A percentile compares a stretch with the other conserved stretches of the same genome.
Evolutionary conservation across 345 rosid species (phyloP).

Genomic region (Moringa oleifera): DNA sequence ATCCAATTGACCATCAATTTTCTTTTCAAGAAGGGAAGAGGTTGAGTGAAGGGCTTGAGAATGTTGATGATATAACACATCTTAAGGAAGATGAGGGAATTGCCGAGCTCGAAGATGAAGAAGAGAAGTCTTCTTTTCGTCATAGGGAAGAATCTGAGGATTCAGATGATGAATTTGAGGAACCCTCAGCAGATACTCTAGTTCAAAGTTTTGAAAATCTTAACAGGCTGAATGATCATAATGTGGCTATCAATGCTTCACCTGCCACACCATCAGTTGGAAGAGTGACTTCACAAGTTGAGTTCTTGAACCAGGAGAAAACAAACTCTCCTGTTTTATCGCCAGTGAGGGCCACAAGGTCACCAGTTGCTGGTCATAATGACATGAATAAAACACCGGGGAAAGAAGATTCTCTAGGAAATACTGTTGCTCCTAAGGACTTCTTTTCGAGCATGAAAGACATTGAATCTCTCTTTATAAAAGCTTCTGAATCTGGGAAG

Average conservation of each 20-base stretch:
- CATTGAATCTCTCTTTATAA: conserved; percentile 65
- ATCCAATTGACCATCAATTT: conserved; percentile 55
- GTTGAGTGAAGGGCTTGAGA: conserved; percentile 27
- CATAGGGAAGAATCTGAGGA: conserved; percentile 53
- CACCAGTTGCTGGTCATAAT: conserved; percentile 24
- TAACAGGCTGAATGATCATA: conserved; percentile 49
- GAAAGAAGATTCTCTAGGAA: conserved; percentile 43
- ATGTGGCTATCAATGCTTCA: conserved; percentile 28
- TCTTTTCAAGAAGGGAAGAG: conserved; percentile 50
- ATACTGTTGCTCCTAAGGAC: conserved; percentile 62
- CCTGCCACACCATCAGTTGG: conserved; percentile 29
- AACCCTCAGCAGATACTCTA: conserved; percentile 53
- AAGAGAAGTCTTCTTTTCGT: conserved; percentile 47
- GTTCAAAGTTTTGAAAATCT: conserved; percentile 74
- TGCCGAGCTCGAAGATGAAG: conserved; percentile 63
- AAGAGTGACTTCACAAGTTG: conserved; percentile 47
- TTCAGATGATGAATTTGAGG: conserved; percentile 76
- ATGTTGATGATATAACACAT: conserved; percentile 42
- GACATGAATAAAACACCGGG: conserved; percentile 38
- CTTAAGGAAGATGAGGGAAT: conserved; percentile 54
- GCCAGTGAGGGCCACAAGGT: conserved; percentile 47
- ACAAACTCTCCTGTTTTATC: conserved; percentile 67
- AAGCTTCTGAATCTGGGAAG: conserved; percentile 89
- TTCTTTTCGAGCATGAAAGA: conserved; percentile 80
- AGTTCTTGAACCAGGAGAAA: conserved; percentile 42